Conservation (phyloP, 2,329 filamentous ascomycete species). For the Aspergillus quadrilineatus region DNA sequence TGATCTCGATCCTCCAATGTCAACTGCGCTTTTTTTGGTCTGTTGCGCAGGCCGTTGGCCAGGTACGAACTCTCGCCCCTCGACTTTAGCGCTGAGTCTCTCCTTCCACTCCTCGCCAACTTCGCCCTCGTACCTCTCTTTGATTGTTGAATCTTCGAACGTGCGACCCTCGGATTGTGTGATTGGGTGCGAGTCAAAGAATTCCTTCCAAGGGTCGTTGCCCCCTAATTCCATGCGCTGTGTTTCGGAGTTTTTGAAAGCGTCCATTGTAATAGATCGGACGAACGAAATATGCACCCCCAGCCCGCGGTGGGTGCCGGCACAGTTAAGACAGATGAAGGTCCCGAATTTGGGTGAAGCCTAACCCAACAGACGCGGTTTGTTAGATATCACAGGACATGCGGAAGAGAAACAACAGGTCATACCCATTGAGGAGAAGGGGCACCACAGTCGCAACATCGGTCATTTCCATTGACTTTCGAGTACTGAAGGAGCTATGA, state of each 20-base stretch:
- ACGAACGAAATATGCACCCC: slow-evolving; percentile 99
- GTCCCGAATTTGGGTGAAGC: slow-evolving; percentile 92
- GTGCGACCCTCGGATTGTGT: slow-evolving; percentile 66
- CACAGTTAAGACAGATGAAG: slow-evolving; percentile 97
- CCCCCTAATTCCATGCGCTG: slow-evolving; percentile 90
- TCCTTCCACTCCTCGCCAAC: slow-evolving; percentile 96
- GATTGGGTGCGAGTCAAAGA: slow-evolving; percentile 73
- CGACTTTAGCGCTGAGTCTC: slow-evolving; percentile 79
- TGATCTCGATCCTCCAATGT: slow-evolving; percentile 29
- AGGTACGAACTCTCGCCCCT: slow-evolving; percentile 81
- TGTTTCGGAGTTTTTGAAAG: slow-evolving; percentile 90
- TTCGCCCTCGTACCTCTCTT: slow-evolving; percentile 84
- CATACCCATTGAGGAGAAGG: slow-evolving; percentile 96
- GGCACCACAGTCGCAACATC: slow-evolving; percentile 92
- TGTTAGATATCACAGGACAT: neutral
- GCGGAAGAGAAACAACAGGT: slow-evolving; percentile 10
- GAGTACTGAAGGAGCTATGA: slow-evolving; percentile 82
- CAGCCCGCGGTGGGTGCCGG: slow-evolving; percentile 88
- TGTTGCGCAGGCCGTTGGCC: slow-evolving; percentile 57
- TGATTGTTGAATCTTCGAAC: slow-evolving; percentile 86
- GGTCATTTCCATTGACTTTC: slow-evolving; percentile 82
- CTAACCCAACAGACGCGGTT: slow-evolving; percentile 34
- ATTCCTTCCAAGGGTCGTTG: slow-evolving; percentile 81
- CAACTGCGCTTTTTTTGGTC: slow-evolving; percentile 39
- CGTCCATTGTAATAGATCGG: slow-evolving; percentile 96